phyloP scores from a whole-genome alignment of 805 yeast species.

The Kurtzmaniella fragi region DNA sequence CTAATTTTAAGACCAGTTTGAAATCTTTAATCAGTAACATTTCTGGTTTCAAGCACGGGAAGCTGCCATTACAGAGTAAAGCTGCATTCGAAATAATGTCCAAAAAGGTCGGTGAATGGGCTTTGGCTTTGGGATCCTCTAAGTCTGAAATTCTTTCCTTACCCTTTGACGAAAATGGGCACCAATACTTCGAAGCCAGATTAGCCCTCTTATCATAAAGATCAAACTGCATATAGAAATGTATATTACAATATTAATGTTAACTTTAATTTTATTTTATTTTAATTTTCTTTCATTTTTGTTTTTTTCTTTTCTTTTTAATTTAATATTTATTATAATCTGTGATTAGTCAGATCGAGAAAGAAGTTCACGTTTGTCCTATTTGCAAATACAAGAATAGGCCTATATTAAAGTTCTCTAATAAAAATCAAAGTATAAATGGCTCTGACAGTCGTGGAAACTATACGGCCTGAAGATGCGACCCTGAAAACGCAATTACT shows the following conservation, averaged over 20 bases:
- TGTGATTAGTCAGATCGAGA: no score
- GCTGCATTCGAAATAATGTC: conserved; percentile 54
- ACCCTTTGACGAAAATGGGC: conserved; percentile 44
- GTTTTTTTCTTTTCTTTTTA: not conserved
- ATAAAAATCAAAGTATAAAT: no score
- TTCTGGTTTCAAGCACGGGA: conserved; percentile 1
- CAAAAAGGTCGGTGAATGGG: conserved; percentile 40
- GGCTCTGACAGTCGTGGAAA: no score
- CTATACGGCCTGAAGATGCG: not conserved
- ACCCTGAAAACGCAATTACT: conserved; percentile 16
- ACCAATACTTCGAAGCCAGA: conserved; percentile 24
- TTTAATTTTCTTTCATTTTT: not conserved
- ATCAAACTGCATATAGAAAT: conserved; percentile 1
- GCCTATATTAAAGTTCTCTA: no score
- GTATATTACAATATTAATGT: not conserved
- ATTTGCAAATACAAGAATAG: no score
- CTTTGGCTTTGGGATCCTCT: conserved; percentile 20
- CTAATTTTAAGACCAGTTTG: conserved; percentile 14
- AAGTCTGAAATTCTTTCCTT: conserved; percentile 31
- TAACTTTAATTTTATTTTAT: not conserved
- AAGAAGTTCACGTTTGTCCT: no score
- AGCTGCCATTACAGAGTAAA: conserved; percentile 25
- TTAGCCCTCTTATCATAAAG: conserved; percentile 4
- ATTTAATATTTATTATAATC: not conserved
- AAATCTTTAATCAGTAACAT: no score